phyloP scores from a whole-genome alignment of 228 moss, liverwort and hornwort species.

The Sphagnum magellanicum region DNA sequence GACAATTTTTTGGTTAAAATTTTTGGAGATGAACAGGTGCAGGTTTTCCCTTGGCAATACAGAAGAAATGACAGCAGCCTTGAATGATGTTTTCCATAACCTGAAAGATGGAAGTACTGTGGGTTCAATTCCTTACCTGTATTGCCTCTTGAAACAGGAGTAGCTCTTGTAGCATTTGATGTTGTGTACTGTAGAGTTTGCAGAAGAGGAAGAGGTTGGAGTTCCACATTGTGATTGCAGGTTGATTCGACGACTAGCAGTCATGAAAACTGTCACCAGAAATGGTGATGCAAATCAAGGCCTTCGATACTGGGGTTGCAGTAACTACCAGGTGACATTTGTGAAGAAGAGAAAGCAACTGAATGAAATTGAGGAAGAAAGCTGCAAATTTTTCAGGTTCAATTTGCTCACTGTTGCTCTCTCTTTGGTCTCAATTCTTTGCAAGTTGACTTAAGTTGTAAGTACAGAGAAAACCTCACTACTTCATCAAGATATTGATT shows the following conservation, averaged over 20 bases:
- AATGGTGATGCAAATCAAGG: conserved; percentile 56
- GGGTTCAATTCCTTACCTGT: background rate
- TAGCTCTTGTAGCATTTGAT: background rate
- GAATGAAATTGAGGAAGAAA: conserved; percentile 28
- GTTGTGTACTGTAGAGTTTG: conserved; percentile 17
- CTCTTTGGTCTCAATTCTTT: too few relatives aligned
- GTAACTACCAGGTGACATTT: conserved; percentile 35
- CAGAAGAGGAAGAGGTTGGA: conserved; percentile 19
- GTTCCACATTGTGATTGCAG: conserved; percentile 47
- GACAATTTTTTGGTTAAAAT: background rate
- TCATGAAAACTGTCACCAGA: conserved; percentile 35
- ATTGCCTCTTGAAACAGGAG: background rate
- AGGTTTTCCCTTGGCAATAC: background rate
- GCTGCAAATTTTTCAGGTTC: conserved; percentile 55
- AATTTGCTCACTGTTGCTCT: background rate
- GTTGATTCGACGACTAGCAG: conserved; percentile 32
- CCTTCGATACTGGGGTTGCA: conserved; percentile 62
- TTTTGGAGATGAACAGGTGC: background rate
- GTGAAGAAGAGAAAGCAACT: conserved; percentile 37
- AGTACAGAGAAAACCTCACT: too few relatives aligned
- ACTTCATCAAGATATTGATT: too few relatives aligned
- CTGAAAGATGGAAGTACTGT: background rate
- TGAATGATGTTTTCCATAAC: background rate
- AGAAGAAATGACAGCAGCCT: background rate
- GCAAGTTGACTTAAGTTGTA: too few relatives aligned